Evolutionary conservation across 2,329 filamentous ascomycete species (phyloP).

Genomic region (Clonostachys byssicola): DNA sequence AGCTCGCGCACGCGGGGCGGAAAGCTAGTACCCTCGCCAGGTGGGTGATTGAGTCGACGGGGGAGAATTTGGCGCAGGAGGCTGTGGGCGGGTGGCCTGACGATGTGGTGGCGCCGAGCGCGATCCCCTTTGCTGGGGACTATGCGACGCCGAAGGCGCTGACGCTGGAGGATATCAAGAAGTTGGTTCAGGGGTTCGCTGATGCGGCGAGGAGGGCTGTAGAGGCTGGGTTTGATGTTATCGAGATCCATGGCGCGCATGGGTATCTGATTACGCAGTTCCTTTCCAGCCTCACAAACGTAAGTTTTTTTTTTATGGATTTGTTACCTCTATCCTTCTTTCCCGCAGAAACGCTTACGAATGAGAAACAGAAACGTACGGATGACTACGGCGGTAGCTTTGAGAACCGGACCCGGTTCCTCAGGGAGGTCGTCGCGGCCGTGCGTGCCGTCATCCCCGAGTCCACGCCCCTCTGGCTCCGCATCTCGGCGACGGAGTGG

Average conservation of each 20-base stretch:
- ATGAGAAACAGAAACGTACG: conserved; percentile 43
- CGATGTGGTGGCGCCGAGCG: conserved; percentile 46
- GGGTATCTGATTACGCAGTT: conserved; percentile 65
- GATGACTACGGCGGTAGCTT: conserved; percentile 64
- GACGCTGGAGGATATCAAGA: conserved; percentile 63
- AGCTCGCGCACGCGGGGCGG: conserved; percentile 76
- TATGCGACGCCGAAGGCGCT: conserved; percentile 63
- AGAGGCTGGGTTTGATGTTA: conserved; percentile 68
- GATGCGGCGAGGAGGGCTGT: conserved; percentile 56
- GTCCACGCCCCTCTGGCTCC: conserved; percentile 51
- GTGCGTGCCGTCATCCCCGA: conserved; percentile 47
- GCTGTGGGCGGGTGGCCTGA: conserved; percentile 52
- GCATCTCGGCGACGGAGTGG: conserved; percentile 62
- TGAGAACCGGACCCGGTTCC: conserved; percentile 60
- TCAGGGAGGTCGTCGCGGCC: conserved; percentile 47
- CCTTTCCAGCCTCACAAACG: conserved; percentile 28
- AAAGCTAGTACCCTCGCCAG: conserved; percentile 59
- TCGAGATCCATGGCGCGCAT: conserved; percentile 56
- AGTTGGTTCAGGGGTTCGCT: conserved; percentile 58
- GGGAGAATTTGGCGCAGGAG: conserved; percentile 45
- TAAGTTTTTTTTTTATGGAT: background rate
- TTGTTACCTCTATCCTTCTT: no score
- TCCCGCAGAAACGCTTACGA: background rate
- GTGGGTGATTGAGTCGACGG: conserved; percentile 54
- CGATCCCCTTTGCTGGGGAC: conserved; percentile 54